Evolutionary conservation across 2,329 filamentous ascomycete species (phyloP).

Genomic region (Botrytis elliptica): DNA sequence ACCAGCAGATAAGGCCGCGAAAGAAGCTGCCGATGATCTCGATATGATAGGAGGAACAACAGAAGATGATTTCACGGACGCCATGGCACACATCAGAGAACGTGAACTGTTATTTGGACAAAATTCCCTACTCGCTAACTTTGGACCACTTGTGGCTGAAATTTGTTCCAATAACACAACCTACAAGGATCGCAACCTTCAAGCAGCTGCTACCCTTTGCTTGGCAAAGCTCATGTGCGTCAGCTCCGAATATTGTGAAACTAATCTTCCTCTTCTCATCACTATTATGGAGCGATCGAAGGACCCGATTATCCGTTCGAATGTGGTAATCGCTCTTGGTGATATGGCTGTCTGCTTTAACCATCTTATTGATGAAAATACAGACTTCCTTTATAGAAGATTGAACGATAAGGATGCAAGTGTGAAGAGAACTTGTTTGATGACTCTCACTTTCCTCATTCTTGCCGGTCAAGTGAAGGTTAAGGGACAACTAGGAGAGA

Average conservation of each 20-base stretch:
- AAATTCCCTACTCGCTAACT: slow-evolving; percentile 81
- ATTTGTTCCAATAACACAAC: slow-evolving; percentile 93
- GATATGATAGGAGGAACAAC: slow-evolving; percentile 96
- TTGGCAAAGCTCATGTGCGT: slow-evolving; percentile 99
- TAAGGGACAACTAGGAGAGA: slow-evolving; percentile 96
- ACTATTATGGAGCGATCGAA: slow-evolving; percentile 95
- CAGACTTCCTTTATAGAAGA: slow-evolving; percentile 92
- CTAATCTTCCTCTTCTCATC: slow-evolving; percentile 87
- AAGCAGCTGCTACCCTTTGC: slow-evolving; percentile 90
- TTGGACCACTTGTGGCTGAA: slow-evolving; percentile 87
- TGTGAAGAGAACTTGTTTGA: slow-evolving; percentile 95
- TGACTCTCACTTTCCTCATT: slow-evolving; percentile 97
- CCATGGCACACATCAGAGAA: slow-evolving; percentile 80
- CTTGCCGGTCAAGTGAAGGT: slow-evolving; percentile 98
- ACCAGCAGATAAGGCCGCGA: slow-evolving; percentile 53
- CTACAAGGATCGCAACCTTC: slow-evolving; percentile 85
- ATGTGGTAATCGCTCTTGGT: slow-evolving; percentile 92
- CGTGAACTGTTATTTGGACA: slow-evolving; percentile 80
- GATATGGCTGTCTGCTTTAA: slow-evolving; percentile 99
- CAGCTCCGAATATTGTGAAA: slow-evolving; percentile 92
- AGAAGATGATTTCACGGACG: slow-evolving; percentile 89
- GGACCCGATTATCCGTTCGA: slow-evolving; percentile 89
- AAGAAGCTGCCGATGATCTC: slow-evolving; percentile 79
- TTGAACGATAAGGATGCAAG: slow-evolving; percentile 84
- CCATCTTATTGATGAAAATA: slow-evolving; percentile 98